Base-by-base conservation (phyloP, 2,329 filamentous ascomycete genomes). In the Macrophomina tecta region DNA sequence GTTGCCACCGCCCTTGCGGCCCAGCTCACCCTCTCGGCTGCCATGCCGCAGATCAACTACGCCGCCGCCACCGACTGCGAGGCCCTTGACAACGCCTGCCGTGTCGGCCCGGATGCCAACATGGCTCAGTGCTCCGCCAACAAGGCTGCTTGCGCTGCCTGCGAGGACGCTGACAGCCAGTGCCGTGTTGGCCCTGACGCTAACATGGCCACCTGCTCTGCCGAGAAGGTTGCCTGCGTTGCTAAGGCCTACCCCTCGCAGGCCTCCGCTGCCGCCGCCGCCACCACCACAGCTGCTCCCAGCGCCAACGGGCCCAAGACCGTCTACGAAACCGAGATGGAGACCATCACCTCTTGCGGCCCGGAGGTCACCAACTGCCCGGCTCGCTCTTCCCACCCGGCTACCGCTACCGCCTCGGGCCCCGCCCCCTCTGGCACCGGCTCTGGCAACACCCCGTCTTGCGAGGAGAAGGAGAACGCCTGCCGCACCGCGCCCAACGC, bases 281-380 rank as follows among this genome's bases (percentile, higher is more conserved):
- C 65, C 52, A 11, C 49, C 53, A 52, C 40, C 52, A 51, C 46
- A 52, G 52, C 60, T 36, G 2, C 56, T 9, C 42, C 40, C n/a
- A 52, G 30, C 55, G 32, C 36, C 55, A 28, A 42, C 53, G 40
- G 49, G 38, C 49, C 42, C 64, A 48, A 67, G 66, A 64, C 66
- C 66, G 60, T 67, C 60, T 64, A 64, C 66, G 14, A 52, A 40
- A 65, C 68, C 32, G 40, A 67, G 40, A 30, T 45, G 18, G 42
- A 67, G 48, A 61, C 65, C 64, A 64, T 69, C 61, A 61, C 66
- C 67, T 66, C 66, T 32, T 64, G 65, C 66, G 61, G 58, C 48
- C 63, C 55, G 46, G 61, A 65, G 45, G 64, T 69, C 65, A 69
- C 68, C 64, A 66, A 67, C 67, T 71, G 68, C 69, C 68, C 69